Percentiles rank a stretch among this genome's conserved stretches.
Conservation (phyloP, 306 rosid species). For the Dalbergia cochinchinensis region DNA sequence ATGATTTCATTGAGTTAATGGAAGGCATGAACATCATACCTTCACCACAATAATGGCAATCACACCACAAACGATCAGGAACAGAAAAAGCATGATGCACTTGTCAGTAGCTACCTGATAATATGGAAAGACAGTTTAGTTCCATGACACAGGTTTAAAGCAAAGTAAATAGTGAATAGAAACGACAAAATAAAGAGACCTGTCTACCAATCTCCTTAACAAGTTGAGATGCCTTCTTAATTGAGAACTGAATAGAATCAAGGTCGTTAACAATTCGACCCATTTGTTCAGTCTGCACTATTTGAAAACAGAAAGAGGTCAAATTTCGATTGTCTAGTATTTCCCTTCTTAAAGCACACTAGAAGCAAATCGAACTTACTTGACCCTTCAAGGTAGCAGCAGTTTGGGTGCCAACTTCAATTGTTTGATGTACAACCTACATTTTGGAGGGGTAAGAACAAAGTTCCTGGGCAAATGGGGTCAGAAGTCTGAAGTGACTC, state of each 20-base stretch:
- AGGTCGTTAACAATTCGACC: constrained; percentile 97
- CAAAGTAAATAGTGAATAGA: constrained; percentile 12
- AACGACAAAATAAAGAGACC: constrained; percentile 57
- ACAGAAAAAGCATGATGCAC: constrained; percentile 95
- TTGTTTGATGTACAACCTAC: constrained; percentile 91
- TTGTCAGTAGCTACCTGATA: constrained; percentile 97
- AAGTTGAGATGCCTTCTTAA: constrained; percentile 97
- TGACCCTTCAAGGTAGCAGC: constrained; percentile 93
- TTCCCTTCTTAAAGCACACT: constrained; percentile 21
- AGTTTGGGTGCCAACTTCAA: constrained; percentile 98
- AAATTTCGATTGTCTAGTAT: constrained; percentile 38
- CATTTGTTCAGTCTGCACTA: constrained; percentile 94
- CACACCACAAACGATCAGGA: constrained; percentile 92
- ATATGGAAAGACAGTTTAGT: constrained; percentile 30
- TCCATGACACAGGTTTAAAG: constrained; percentile 27
- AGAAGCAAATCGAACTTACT: constrained; percentile 61
- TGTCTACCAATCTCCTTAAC: constrained; percentile 99
- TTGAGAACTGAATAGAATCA: constrained; percentile 97
- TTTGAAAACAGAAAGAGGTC: constrained; percentile 41
- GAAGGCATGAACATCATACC: constrained; percentile 60
- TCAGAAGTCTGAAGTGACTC: constrained; percentile 35
- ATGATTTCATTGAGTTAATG: constrained; percentile 17
- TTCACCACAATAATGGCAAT: constrained; percentile 94
- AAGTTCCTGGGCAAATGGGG: constrained; percentile 28
- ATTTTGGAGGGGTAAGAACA: constrained; percentile 45